Base-by-base conservation (phyloP, 2,329 filamentous ascomycete genomes). In the Sarocladiaceae sp. region DNA sequence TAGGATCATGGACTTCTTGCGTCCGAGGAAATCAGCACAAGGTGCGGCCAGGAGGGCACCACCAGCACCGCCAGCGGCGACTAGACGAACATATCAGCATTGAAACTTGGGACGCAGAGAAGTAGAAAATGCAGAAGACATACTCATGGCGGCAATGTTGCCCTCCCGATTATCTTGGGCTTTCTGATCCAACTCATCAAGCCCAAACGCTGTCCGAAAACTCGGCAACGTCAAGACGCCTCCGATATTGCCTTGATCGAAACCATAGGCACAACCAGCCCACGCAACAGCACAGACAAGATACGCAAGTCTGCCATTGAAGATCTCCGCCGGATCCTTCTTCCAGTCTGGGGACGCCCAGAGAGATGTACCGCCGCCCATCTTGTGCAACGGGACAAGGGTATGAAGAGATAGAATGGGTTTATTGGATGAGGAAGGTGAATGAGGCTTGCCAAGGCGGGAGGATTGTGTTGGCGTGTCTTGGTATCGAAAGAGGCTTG, bases 291-390 rank as follows among this genome's bases (percentile, higher is more conserved):
- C 37, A 25, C 37, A 42, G n/a, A 25, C 22, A n/a, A 42, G 37
- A 23, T 42, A 42, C 37, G 17, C 20, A 6, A 42, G 22, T 20
- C 22, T 42, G 37, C 4, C 12, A n/a, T 42, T 42, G n/a, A 42
- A 42, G 37, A 42, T 42, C 37, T 42, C 37, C 7, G 37, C 17
- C 10, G 37, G 37, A 23, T 42, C 37, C 37, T n/a, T 20, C 18
- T 42, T 42, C 37, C 37, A 42, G 37, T 42, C 37, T 20, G 37
- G 37, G 22, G 37, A 42, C n/a, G 37, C 37, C 37, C 37, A 42
- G 18, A 42, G 60, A 17, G 66, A 69, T 46, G 66, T 68, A 33
- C 67, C 66, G 29, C 67, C 68, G 23, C 64, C 69, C 68, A 71
- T 71, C 20, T 25, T 56, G 35, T 6, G 3, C 15, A 15, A 8